Evolutionary conservation across 106 monocot genomes (phyloP).

Genomic region (Apostasia shenzhenica): DNA sequence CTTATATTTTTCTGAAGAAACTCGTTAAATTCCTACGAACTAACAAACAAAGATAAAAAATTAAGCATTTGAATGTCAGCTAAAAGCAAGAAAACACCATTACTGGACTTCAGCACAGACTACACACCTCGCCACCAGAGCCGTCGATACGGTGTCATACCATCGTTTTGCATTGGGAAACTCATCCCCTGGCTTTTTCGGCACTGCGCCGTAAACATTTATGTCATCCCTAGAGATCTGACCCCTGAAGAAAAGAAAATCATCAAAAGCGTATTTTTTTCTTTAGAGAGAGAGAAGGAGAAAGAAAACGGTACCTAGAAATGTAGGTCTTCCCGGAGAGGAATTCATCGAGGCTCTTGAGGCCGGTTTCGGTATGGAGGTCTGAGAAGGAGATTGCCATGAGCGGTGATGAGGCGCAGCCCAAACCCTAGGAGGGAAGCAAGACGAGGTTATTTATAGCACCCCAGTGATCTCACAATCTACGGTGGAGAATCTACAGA

Average conservation of each 20-base stretch:
- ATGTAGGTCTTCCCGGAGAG: constrained; percentile 64
- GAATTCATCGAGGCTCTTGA: constrained; percentile 50
- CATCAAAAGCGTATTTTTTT: neutral
- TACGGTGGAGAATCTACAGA: too few species aligned
- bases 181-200: constrained; percentile 35
- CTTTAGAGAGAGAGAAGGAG: neutral
- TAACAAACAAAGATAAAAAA: too few species aligned
- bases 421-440: too few species aligned
- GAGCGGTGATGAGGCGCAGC: too few species aligned
- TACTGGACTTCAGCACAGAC: too few species aligned
- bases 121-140: constrained; percentile 23
- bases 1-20: too few species aligned
- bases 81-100: too few species aligned
- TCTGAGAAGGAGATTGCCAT: constrained; percentile 67
- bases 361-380: constrained; percentile 66
- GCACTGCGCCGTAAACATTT: constrained; percentile 50
- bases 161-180: constrained; percentile 35
- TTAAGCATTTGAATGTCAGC: too few species aligned
- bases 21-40: too few species aligned
- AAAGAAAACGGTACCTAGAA: constrained; percentile 36
- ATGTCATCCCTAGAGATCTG: constrained; percentile 56
- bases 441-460: too few species aligned
- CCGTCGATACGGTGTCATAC: constrained; percentile 27
- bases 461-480: too few species aligned
- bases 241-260: constrained; percentile 22